phyloP scores from a whole-genome alignment of 176 grass and related monocot species.

The Avena atlantica region DNA sequence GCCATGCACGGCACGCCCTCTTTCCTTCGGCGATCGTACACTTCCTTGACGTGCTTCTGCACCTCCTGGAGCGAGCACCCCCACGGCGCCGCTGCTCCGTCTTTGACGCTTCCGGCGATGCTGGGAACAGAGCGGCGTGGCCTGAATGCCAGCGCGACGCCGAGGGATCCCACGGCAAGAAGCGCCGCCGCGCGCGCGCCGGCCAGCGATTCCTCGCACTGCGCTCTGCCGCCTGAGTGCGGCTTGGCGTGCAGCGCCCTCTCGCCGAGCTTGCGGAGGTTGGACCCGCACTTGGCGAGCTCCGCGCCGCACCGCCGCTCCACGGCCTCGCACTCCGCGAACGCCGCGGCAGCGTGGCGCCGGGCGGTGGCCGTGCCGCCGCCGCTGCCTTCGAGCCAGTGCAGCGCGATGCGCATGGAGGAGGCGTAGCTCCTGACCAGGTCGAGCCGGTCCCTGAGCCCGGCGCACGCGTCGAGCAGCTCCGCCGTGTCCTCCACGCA shows the following conservation, averaged over 20 bases:
- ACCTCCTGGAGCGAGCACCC: constrained; percentile 62
- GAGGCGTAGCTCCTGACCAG: constrained; percentile 52
- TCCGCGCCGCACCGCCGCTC: constrained; percentile 68
- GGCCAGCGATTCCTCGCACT: constrained; percentile 45
- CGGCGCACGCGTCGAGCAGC: constrained; percentile 79
- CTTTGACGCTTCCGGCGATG: constrained; percentile 19
- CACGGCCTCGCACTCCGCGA: constrained; percentile 67
- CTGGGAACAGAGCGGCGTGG: constrained; percentile 44
- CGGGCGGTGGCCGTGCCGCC: background rate
- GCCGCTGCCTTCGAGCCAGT: constrained; percentile 55
- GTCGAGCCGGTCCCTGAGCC: constrained; percentile 48
- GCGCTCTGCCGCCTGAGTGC: background rate
- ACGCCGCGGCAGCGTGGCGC: constrained; percentile 35
- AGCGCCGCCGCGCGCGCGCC: constrained; percentile 59
- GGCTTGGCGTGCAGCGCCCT: constrained; percentile 48
- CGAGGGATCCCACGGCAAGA: constrained; percentile 52
- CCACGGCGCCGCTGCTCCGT: constrained; percentile 45
- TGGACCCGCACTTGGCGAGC: constrained; percentile 76
- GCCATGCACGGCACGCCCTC: constrained; percentile 59
- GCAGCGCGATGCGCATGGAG: constrained; percentile 53
- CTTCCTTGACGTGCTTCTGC: constrained; percentile 71
- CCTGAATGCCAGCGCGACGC: constrained; percentile 64
- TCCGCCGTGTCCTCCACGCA: constrained; percentile 68
- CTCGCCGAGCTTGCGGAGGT: constrained; percentile 71
- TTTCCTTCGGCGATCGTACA: constrained; percentile 74